Evolutionary conservation across 2,329 filamentous ascomycete genomes (phyloP).

Genomic region (Chalaropsis thielavioides): DNA sequence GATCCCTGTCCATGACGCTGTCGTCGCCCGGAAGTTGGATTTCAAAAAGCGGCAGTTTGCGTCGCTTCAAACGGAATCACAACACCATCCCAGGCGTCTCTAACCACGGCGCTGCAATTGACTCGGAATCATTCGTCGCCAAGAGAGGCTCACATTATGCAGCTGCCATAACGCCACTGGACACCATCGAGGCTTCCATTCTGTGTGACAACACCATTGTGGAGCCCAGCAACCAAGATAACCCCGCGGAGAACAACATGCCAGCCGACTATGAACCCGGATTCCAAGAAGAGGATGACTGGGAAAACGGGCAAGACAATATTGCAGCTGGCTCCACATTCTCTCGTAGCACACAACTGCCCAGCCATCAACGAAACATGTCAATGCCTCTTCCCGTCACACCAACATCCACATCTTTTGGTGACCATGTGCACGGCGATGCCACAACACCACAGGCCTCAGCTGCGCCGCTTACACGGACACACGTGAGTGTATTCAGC

Average conservation of each 20-base stretch:
- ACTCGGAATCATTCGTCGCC: background rate
- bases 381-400: constrained; percentile 19
- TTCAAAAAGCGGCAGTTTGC: constrained; percentile 40
- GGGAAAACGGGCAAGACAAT: background rate
- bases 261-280: background rate
- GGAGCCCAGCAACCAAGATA: constrained; percentile 7
- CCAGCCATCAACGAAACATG: constrained; percentile 12
- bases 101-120: background rate
- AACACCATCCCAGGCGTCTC: background rate
- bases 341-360: background rate
- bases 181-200: constrained; percentile 17
- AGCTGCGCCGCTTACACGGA: background rate
- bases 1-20: constrained; percentile 47
- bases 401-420: background rate
- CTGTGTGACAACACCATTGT: constrained; percentile 13
- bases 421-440: constrained; percentile 14
- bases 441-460: constrained; percentile 30
- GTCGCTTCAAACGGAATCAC: constrained; percentile 36
- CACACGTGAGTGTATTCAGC: constrained; percentile 23
- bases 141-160: constrained; percentile 13
- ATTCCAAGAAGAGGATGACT: background rate
- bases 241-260: constrained; percentile 6
- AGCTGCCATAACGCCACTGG: constrained; percentile 10
- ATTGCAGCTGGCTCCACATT: background rate
- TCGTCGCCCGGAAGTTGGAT: constrained; percentile 43